Conservation (phyloP, 2,329 filamentous ascomycete species). For the Neurospora crassa region DNA sequence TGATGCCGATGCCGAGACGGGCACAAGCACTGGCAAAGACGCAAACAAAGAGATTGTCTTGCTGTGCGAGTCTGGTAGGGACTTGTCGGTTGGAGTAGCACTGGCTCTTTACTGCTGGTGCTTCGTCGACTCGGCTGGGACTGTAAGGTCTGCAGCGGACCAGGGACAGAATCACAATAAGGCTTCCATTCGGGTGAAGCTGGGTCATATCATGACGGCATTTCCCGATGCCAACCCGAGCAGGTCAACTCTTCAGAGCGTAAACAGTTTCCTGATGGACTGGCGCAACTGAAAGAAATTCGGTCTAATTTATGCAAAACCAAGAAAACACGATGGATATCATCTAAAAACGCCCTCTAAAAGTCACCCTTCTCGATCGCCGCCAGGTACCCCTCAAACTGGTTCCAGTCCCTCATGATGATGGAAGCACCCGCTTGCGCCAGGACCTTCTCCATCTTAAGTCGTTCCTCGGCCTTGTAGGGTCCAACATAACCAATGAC, state of each 20-base stretch:
- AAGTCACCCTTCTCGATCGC: conserved; percentile 34
- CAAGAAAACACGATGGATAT: conserved; percentile 1
- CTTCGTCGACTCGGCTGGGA: conserved; percentile 52
- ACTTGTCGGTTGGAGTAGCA: conserved; percentile 69
- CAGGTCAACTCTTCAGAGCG: conserved; percentile 75
- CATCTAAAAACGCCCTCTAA: conserved; percentile 3
- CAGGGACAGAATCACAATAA: conserved; percentile 49
- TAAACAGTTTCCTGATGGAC: conserved; percentile 82
- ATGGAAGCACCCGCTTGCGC: conserved; percentile 51
- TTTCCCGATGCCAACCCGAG: conserved; percentile 77
- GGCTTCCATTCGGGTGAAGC: conserved; percentile 60
- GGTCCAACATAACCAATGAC: conserved; percentile 80
- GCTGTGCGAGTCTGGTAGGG: conserved; percentile 67
- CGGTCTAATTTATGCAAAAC: conserved; percentile 6
- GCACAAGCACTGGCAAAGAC: not conserved
- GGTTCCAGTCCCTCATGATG: conserved; percentile 51
- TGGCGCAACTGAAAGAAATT: conserved; percentile 24
- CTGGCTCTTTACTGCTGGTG: conserved; percentile 69
- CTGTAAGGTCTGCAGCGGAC: conserved; percentile 18
- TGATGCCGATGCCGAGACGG: not conserved
- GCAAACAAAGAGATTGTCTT: conserved; percentile 38
- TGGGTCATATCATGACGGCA: conserved; percentile 74
- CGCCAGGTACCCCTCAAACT: conserved; percentile 39
- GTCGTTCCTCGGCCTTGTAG: conserved; percentile 52
- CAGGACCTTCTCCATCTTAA: conserved; percentile 55